Evolutionary conservation across 2,329 filamentous ascomycete genomes (phyloP), one percentile per base, ranked within the genome.

Genomic region (Alternaria postmessia): DNA sequence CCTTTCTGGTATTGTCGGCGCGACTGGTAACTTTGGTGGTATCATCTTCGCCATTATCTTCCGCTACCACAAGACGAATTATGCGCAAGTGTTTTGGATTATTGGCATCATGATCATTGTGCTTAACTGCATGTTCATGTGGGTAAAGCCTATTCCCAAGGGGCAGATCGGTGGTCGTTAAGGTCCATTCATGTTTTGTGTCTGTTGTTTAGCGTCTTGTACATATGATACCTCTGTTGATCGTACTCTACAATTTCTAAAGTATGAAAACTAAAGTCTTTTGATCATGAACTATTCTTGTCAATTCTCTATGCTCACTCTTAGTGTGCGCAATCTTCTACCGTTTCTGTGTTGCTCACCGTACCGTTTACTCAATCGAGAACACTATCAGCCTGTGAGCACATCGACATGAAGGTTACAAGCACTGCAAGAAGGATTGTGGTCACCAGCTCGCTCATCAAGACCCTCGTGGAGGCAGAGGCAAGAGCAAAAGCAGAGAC

Each of bases 21-120:
- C 91, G 0, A 84, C 86, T 8, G 93, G 94, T 1, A 97, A 97
- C 72, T 78, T 97, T 9, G 94, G 94, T 4, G 94, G 94, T 12
- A 88, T 97, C 52, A 78, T 96, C 49, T 96, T 95, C 72, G 90
- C 92, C 20, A 87, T 96, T 74, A 87, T 93, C 73, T 96, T 94
- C 83, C 84, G 92, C 51, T 95, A 94, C 79, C 82, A 86, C 49
- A 88, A 87, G 5, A 86, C 81, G 1, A 80, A 90, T 71, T 96
- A 93, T 72, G 87, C 83, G 11, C 88, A 84, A 75, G 87, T 87
- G 0, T 87, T 96, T 64, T 95, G 91, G 91, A 89, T 96, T 60
- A 93, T 94, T 71, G 93, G 93, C 3, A 82, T 89, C 39, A 88
- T 96, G 20, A 87, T 87, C 65, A 87, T 96, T 61, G 88, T 70